Evolutionary conservation across 2,329 filamentous ascomycete genomes (phyloP), one percentile per base, ranked within the genome.

Genomic region (Triangularia setosa): DNA sequence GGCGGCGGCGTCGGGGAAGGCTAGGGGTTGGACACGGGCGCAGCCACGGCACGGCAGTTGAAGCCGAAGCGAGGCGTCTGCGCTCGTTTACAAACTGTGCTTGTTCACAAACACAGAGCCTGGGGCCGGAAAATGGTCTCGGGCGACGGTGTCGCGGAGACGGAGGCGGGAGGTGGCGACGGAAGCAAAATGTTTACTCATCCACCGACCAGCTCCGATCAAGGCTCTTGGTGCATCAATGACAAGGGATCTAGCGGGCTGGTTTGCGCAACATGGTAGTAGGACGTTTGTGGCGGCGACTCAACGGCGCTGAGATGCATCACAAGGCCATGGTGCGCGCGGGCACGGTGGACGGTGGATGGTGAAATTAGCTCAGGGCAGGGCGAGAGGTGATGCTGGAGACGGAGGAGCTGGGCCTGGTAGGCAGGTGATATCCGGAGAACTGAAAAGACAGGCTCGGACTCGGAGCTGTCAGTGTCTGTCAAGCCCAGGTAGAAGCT

Each of bases 261-360:
- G 62, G 62, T 65, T 64, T 66, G 65, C 68, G 67, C 69, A 71
- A 69, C 69, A 70, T 70, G 65, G 65, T 71, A 68, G 65, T 71
- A 68, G 55, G 60, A 54, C 52, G 25, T 55, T 59, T 35, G 58
- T 53, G 52, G 44, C 48, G 59, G 63, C 58, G 63, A 61, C 52
- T 63, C 54, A 35, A 40, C 58, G 64, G 61, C 33, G 61, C 60
- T 55, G 54, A 40, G 63, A 70, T 69, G 70, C 70, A 71, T 72
- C 65, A 72, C 70, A 71, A 67, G 61, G 62, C 70, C 70, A 71
- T 71, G 56, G 61, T 64, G 62, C 65, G 65, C 59, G 59, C 60
- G 60, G 44, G 65, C 63, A 62, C 61, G 58, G 63, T 52, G 60
- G 52, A 60, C 21, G 63, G 64, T 28, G n/a, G n/a, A n/a, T n/a